Percentiles rank a stretch among this genome's conserved stretches.
These are phyloP conservation scores for Claviceps sp. DNA, from an alignment of 2,329 filamentous ascomycete species.

Conservation along the genomic window DNA sequence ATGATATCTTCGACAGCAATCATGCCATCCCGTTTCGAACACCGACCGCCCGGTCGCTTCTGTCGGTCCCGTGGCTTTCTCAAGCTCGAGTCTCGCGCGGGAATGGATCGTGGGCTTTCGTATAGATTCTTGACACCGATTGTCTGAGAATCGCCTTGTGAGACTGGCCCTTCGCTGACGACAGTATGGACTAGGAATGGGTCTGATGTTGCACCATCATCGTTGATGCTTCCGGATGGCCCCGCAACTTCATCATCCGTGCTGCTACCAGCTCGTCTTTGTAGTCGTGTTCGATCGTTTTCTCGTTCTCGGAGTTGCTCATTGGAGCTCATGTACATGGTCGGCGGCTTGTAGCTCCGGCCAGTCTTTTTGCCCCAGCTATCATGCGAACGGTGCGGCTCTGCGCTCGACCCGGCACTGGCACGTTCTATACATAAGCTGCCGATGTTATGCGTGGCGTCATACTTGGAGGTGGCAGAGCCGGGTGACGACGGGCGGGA, in stretches of 20 bases:
- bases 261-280: constrained; percentile 15
- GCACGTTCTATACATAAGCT: constrained; percentile 50
- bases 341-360: constrained; percentile 36
- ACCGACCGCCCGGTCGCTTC: constrained; percentile 39
- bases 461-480: constrained; percentile 40
- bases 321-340: constrained; percentile 64
- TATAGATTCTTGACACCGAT: constrained; percentile 10
- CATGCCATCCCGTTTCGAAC: constrained; percentile 35
- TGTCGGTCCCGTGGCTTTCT: constrained; percentile 39
- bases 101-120: constrained; percentile 41
- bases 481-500: constrained; percentile 48
- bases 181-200: constrained; percentile 38
- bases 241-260: constrained; percentile 10
- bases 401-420: constrained; percentile 26
- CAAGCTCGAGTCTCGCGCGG: constrained; percentile 54
- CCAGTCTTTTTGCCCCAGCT: constrained; percentile 47
- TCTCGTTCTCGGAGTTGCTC: constrained; percentile 53
- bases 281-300: constrained; percentile 43
- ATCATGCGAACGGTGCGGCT: constrained; percentile 43
- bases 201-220: constrained; percentile 24
- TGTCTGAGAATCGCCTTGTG: constrained; percentile 12
- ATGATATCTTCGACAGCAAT: constrained; percentile 24
- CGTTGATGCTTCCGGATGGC: constrained; percentile 17
- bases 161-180: constrained; percentile 40
- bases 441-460: constrained; percentile 49